Percentiles rank a stretch among this genome's conserved stretches.
Evolutionary conservation across 208 protist species (phyloP).

Genomic region (Acanthamoeba royreba): DNA sequence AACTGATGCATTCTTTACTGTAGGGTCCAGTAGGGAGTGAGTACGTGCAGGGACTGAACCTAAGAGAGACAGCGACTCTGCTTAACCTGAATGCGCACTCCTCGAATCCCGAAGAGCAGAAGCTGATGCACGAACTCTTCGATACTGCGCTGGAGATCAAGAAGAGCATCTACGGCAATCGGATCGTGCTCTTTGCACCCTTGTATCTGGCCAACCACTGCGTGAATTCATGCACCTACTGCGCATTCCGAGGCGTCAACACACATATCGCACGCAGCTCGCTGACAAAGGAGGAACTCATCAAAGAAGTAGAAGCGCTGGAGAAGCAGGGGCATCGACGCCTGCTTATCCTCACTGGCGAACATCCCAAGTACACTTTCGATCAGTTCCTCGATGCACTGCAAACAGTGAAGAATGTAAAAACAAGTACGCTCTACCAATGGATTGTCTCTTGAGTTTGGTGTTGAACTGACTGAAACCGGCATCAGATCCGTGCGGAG

Average conservation of each 20-base stretch:
- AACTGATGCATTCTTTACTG: background rate
- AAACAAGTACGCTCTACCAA: background rate
- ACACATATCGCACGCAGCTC: conserved; percentile 45
- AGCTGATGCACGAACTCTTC: conserved; percentile 54
- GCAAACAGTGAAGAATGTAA: conserved; percentile 27
- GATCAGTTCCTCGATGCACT: conserved; percentile 69
- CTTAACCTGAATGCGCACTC: conserved; percentile 50
- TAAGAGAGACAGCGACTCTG: conserved; percentile 57
- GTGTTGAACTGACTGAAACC: too few species aligned
- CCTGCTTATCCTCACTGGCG: conserved; percentile 68
- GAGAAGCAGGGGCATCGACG: conserved; percentile 62
- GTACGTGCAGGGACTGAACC: conserved; percentile 56
- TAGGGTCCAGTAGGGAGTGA: conserved; percentile 32
- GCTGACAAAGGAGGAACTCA: conserved; percentile 63
- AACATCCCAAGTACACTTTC: conserved; percentile 70
- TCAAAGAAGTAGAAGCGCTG: conserved; percentile 62
- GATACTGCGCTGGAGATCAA: conserved; percentile 63
- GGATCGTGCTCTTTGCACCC: conserved; percentile 75
- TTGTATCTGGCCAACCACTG: conserved; percentile 75
- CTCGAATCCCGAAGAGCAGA: background rate
- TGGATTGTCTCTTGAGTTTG: too few species aligned
- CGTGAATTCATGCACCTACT: conserved; percentile 69
- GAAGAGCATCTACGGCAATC: conserved; percentile 71
- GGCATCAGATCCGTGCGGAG: conserved; percentile 40
- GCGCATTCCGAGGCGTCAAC: conserved; percentile 65